Evolutionary conservation across 768 basidiomycete species (phyloP), one percentile per base, ranked within the genome.

Genomic region (Phlebiopsis flavidoalba): DNA sequence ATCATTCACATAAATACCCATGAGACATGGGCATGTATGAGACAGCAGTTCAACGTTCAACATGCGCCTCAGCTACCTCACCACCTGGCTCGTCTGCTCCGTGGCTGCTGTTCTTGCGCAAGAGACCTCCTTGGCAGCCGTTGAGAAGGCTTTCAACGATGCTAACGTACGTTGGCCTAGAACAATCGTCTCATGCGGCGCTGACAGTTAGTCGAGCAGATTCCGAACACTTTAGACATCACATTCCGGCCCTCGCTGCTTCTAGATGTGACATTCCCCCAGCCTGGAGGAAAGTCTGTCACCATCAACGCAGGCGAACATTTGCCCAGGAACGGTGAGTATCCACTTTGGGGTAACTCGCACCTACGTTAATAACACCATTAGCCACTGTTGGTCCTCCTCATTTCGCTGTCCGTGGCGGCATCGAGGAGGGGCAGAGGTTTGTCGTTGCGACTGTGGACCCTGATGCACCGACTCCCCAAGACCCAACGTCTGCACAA

Each of bases 151-250:
- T 8, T 64, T 64, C 53, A 47, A 59, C 8, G 45, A 53, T 21
- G 63, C 63, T 3, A 57, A 64, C 31, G 63, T 64, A 43, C 12
- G 40, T 8, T 10, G 12, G 17, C 40, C 3, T 8, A 12, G 40
- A 43, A n/a, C n/a, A 43, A 43, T 4, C 19, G 19, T 19, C 5
- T 49, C 17, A 49, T 24, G 26, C 21, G 14, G 31, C 14, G 5
- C 48, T 49, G 19, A 49, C 48, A 6, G 26, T 31, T 11, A 19
- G 19, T 49, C 48, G 15, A 15, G 14, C 36, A 74, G 52, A 75
- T 80, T 43, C 78, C 79, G n/a, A 75, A 74, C 4, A 72, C 75
- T 54, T 69, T 79, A 36, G 63, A 77, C 22, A 67, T 75, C 46
- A 70, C 72, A 17, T 80, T 80, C 67, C 67, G 66, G 43, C 79